These are phyloP conservation scores for Syzygium jambos DNA, from an alignment of 345 rosid species.

Conservation along the genomic window DNA sequence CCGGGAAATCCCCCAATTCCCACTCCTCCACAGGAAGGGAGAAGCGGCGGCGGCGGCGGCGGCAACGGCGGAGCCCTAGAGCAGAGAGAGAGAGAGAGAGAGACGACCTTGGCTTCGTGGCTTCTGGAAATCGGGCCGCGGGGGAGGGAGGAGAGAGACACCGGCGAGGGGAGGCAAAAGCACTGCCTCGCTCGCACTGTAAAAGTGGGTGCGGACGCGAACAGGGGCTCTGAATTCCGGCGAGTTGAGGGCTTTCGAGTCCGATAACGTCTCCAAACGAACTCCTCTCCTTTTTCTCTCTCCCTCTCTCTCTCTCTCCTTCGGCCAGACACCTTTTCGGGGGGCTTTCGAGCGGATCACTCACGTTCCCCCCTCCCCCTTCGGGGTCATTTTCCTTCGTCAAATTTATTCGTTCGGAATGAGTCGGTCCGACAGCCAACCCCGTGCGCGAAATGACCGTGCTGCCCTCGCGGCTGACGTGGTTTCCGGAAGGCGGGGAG, in stretches of 20 bases:
- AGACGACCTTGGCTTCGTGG: too few relatives aligned
- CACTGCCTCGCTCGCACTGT: background rate
- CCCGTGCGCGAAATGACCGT: background rate
- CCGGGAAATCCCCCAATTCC: background rate
- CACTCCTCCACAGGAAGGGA: too few relatives aligned
- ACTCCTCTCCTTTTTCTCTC: slow-evolving; percentile 10
- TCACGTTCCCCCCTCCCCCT: slow-evolving; percentile 21
- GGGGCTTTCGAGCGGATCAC: slow-evolving; percentile 35
- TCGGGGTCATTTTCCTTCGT: background rate
- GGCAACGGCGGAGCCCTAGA: background rate
- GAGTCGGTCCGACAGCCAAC: slow-evolving; percentile 17
- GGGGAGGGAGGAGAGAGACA: background rate
- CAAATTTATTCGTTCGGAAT: background rate
- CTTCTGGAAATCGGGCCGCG: background rate
- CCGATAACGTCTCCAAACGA: slow-evolving; percentile 83
- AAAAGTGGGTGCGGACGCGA: slow-evolving; percentile 48
- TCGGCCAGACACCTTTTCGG: slow-evolving; percentile 22
- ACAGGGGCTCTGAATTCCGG: slow-evolving; percentile 58
- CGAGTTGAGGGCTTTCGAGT: slow-evolving; percentile 46
- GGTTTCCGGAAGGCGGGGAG: background rate
- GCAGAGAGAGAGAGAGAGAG: background rate
- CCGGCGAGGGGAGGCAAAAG: too few relatives aligned
- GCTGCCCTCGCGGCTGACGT: slow-evolving; percentile 18
- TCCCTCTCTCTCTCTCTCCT: slow-evolving; percentile 27
- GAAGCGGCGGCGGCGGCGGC: background rate